phyloP scores from a whole-genome alignment of 768 basidiomycete genomes.

The Panellus pusillus region DNA sequence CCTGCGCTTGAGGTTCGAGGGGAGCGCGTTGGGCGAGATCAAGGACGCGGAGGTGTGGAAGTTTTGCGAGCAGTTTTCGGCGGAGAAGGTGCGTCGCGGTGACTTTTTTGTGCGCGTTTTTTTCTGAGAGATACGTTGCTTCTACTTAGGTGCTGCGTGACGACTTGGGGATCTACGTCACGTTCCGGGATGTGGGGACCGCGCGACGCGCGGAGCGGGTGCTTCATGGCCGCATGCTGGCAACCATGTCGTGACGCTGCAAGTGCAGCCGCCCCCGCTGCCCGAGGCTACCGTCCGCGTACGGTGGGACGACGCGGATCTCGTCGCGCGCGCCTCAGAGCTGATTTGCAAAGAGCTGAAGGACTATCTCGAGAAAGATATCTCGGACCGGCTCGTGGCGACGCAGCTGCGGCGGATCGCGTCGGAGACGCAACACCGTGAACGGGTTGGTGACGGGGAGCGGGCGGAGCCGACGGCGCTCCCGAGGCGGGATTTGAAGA shows the following conservation, averaged over 20 bases:
- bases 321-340: conserved; percentile 55
- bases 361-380: conserved; percentile 59
- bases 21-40: conserved; percentile 42
- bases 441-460: conserved; percentile 26
- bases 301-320: conserved; percentile 51
- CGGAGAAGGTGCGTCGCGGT: conserved; percentile 61
- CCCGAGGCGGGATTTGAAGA: conserved; percentile 46
- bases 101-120: conserved; percentile 10
- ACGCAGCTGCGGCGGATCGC: conserved; percentile 53
- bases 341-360: conserved; percentile 59
- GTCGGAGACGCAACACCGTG: conserved; percentile 45
- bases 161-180: conserved; percentile 75
- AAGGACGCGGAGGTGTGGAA: conserved; percentile 65
- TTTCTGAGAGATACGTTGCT: conserved; percentile 6
- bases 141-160: conserved; percentile 65
- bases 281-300: conserved; percentile 39
- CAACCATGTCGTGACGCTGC: conserved; percentile 58
- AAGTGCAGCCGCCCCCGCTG: conserved; percentile 45
- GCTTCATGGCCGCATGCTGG: conserved; percentile 55
- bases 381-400: conserved; percentile 60
- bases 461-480: conserved; percentile 22
- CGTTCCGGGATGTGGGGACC: conserved; percentile 61
- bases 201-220: conserved; percentile 72
- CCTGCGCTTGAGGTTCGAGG: conserved; percentile 54
- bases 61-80: conserved; percentile 63